These are phyloP conservation scores for Geotrichum klebahnii DNA, from an alignment of 1,139 yeast genomes.

Conservation along the genomic window DNA sequence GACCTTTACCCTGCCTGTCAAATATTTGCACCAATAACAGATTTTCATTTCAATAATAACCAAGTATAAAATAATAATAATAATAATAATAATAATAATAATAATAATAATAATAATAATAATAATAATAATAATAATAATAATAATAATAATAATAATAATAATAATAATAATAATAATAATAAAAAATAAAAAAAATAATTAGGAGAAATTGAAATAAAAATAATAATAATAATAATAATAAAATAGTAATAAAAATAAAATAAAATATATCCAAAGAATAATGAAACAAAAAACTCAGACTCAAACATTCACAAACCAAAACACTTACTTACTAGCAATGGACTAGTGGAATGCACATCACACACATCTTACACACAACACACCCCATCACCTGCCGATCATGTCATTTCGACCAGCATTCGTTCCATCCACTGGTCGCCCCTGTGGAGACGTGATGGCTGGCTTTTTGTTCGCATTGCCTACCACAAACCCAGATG, in stretches of 20 bases:
- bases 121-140: no score
- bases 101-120: no score
- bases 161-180: no score
- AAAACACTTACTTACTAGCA: neutral
- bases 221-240: neutral
- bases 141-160: no score
- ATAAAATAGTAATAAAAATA: neutral
- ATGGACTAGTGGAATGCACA: neutral
- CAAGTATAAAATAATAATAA: no score
- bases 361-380: no score
- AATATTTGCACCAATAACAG: no score
- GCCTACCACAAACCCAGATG: slow-evolving; percentile 8
- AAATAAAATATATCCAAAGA: neutral
- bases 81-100: no score
- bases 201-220: neutral
- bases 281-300: neutral
- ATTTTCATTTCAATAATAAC: no score
- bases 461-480: slow-evolving; percentile 9
- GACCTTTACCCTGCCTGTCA: no score
- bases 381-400: neutral
- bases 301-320: neutral
- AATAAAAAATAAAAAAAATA: neutral
- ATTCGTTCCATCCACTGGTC: neutral
- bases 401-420: neutral
- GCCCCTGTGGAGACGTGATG: slow-evolving; percentile 5